Evolutionary conservation across 257 asterid genomes (phyloP), one percentile per base, ranked within the genome.

Genomic region (Solanum dulcamara): DNA sequence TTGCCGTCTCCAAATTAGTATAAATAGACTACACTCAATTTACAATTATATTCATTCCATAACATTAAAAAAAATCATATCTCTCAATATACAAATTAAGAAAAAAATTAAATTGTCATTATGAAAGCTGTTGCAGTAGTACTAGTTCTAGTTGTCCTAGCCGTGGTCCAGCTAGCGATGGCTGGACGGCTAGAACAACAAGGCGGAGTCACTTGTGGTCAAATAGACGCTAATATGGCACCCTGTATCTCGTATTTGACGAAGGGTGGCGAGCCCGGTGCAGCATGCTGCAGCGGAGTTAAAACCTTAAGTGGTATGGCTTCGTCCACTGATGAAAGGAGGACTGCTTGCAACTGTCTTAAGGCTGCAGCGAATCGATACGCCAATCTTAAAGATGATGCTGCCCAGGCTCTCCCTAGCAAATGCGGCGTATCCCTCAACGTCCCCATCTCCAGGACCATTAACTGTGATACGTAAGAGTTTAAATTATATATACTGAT

Each of bases 361-460:
- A 88, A 89, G 86, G 88, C 86, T 0, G 92, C 90, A 0, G 94
- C 93, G 1, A 72, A 14, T 26, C 86, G 70, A 10, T 81, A 83
- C 14, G 4, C 91, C 0, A 89, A 80, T 57, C 81, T 92, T 84
- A 85, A 88, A 85, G 93, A 90, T 44, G 88, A 38, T 13, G 89
- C 89, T 2, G 92, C 93, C 1, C 90, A 86, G 85, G 87, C 83
- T 70, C 85, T 90, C 17, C 90, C 89, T 2, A 12, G 12, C 17
- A 88, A 88, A 66, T 93, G 96, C 18, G 82, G 67, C 0, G 94
- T 93, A 9, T 8, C 59, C 1, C 13, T 91, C 79, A 93, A 90
- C 66, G 83, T 90, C 17, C 91, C 92, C 1, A 55, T 92, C 85
- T 90, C 93, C 17, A 89, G 88, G 59, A 85, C 20, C 15, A 89